Percentiles rank a stretch among this genome's conserved stretches.
Evolutionary conservation across 192 early-diverging fungal genomes (phyloP).

Genomic region (Mortierella hygrophila): DNA sequence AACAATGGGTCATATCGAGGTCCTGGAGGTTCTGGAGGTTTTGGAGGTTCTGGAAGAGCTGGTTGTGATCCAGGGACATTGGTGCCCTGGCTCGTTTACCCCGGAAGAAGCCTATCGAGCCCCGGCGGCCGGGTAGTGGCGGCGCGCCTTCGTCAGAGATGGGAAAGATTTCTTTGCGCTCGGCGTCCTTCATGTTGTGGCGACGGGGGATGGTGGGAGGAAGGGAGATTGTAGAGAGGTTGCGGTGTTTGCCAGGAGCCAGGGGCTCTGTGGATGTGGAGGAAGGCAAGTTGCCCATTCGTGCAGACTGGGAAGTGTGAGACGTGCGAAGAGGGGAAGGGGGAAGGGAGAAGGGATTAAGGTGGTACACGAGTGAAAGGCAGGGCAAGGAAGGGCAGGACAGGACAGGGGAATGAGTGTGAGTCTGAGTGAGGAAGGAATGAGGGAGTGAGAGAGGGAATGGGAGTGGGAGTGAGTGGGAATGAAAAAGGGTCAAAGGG

Average conservation of each 20-base stretch:
- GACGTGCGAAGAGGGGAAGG: neutral
- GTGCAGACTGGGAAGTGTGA: conserved; percentile 14
- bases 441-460: neutral
- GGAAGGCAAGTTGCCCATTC: conserved; percentile 57
- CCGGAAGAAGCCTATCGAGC: conserved; percentile 53
- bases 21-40: conserved; percentile 39
- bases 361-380: neutral
- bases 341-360: too few relatives aligned
- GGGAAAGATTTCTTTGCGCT: conserved; percentile 56
- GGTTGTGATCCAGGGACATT: conserved; percentile 32
- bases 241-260: conserved; percentile 50
- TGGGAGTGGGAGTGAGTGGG: neutral
- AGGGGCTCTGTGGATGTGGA: conserved; percentile 54
- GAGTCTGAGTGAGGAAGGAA: neutral
- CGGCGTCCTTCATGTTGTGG: conserved; percentile 51
- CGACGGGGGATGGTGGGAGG: conserved; percentile 53
- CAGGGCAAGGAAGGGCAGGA: neutral
- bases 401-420: too few relatives aligned
- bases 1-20: conserved; percentile 39
- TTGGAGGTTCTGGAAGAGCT: conserved; percentile 53
- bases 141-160: conserved; percentile 54
- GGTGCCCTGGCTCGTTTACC: conserved; percentile 43
- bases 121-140: conserved; percentile 18
- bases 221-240: conserved; percentile 48
- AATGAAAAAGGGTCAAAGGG: neutral